Base-by-base conservation (phyloP, 2,329 filamentous ascomycete genomes). In the Paecilomyces formosus region DNA sequence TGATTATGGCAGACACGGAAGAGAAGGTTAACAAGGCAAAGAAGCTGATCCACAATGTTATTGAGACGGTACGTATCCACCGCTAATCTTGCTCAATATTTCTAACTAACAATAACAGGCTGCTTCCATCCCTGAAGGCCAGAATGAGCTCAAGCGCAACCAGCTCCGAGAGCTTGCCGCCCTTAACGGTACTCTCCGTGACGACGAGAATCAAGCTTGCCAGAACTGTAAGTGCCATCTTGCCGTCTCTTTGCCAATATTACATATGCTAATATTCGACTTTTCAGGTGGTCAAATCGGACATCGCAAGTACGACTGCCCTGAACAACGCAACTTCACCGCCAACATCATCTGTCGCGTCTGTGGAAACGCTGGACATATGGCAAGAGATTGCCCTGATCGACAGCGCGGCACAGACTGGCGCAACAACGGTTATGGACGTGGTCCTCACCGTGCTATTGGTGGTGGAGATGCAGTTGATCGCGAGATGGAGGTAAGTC, bases 1-100 rank as follows among this genome's bases (percentile, higher is more conserved):
- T 99, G 74, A 97, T 99, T 79, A 99, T 99, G 94, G 94, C 94
- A 71, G 94, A 99, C 72, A 97, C 93, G 39, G 95, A 99, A 80
- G 94, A 99, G 63, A 99, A 99, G 81, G 92, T 99, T 74, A 96
- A 96, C 81, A 99, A 97, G 79, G 94, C 94, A 65, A 99, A 97
- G 82, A 92, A 96, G 78, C 79, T 97, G 62, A 96, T 99, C 63
- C 93, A 99, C 78, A 97, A 97, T 66, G 89, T 99, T 70, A 97
- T 99, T 72, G 94, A 99, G 78, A 99, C 94, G 60, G 93, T 95
- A 82, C 80, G 88, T 84, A 52, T n/a, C 13, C 15, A 45, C 9
- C n/a, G 6, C 39, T n/a, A 21, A 45, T 31, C 8, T 18, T 45
- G 5, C 12, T n/a, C 11, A 50, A 53, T 55, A 30, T 35, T 54